Conservation (phyloP, 2,329 filamentous ascomycete genomes). For the Lachnellula occidentalis region DNA sequence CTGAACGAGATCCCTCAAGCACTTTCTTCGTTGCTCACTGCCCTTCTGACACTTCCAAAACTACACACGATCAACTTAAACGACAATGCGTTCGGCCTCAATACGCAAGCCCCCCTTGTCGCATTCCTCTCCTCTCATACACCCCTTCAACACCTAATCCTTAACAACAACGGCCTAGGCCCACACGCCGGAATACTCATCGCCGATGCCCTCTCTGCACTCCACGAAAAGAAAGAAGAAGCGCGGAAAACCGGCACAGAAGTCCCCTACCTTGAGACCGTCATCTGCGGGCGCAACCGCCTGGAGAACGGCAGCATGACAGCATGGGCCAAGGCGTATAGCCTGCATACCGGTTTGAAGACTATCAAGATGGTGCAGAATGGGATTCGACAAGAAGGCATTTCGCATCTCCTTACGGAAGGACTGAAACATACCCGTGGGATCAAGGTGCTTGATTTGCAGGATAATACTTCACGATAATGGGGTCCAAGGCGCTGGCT, state of each 20-base stretch:
- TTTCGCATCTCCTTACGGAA: slow-evolving; percentile 71
- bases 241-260: slow-evolving; percentile 65
- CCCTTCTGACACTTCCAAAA: slow-evolving; percentile 78
- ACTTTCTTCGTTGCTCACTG: slow-evolving; percentile 76
- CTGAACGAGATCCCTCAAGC: slow-evolving; percentile 91
- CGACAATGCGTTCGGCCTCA: slow-evolving; percentile 96
- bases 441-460: slow-evolving; percentile 77
- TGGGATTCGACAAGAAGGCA: slow-evolving; percentile 90
- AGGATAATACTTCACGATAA: slow-evolving; percentile 91
- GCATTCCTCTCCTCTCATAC: slow-evolving; percentile 85
- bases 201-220: slow-evolving; percentile 76
- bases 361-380: slow-evolving; percentile 98
- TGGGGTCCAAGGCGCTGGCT: slow-evolving; percentile 73
- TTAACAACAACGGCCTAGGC: slow-evolving; percentile 97
- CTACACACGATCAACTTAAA: slow-evolving; percentile 92
- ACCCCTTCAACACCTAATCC: slow-evolving; percentile 86
- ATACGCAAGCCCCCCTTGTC: slow-evolving; percentile 87
- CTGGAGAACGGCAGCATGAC: slow-evolving; percentile 95
- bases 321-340: slow-evolving; percentile 85
- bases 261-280: slow-evolving; percentile 84
- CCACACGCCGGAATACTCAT: slow-evolving; percentile 85
- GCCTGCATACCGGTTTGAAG: slow-evolving; percentile 74
- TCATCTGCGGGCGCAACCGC: slow-evolving; percentile 93
- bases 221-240: slow-evolving; percentile 78
- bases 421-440: slow-evolving; percentile 66